Percentiles rank a stretch among this genome's conserved stretches.
Evolutionary conservation across 805 yeast genomes (phyloP).

Genomic region (Yueomyces sp.): DNA sequence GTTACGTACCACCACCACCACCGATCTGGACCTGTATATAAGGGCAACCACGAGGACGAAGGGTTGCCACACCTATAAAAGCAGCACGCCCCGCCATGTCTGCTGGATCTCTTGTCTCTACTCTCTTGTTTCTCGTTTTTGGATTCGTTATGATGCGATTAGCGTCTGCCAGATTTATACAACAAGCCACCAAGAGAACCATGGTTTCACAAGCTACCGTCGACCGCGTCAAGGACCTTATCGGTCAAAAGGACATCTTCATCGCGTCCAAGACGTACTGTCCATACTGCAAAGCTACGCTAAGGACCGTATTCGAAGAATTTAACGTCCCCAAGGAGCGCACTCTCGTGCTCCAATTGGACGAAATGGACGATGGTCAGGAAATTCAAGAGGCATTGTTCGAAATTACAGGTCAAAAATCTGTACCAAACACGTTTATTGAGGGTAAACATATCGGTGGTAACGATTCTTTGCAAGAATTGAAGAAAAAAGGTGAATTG

Average conservation of each 20-base stretch:
- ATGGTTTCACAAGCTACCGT: conserved; percentile 50
- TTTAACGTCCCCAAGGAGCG: conserved; percentile 31
- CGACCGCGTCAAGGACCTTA: conserved; percentile 47
- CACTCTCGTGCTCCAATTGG: conserved; percentile 28
- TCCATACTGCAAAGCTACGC: conserved; percentile 45
- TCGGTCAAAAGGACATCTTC: conserved; percentile 53
- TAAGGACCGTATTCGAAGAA: conserved; percentile 26
- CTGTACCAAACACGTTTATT: conserved; percentile 89
- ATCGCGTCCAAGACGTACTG: conserved; percentile 74
- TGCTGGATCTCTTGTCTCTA: not conserved
- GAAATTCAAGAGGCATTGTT: conserved; percentile 70
- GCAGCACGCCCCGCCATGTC: no score
- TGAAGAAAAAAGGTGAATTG: conserved; percentile 50
- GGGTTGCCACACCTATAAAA: no score
- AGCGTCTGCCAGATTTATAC: not conserved
- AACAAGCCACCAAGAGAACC: conserved; percentile 7
- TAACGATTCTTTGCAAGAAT: conserved; percentile 71
- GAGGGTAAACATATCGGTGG: conserved; percentile 93
- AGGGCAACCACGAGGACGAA: no score
- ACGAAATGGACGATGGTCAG: conserved; percentile 55
- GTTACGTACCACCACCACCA: no score
- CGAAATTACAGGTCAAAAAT: conserved; percentile 75
- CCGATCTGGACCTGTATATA: no score
- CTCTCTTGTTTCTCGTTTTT: not conserved
- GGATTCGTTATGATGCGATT: not conserved